Evolutionary conservation across 495 filamentous ascomycete species (phyloP).

Genomic region (Lasiosphaeria miniovina): DNA sequence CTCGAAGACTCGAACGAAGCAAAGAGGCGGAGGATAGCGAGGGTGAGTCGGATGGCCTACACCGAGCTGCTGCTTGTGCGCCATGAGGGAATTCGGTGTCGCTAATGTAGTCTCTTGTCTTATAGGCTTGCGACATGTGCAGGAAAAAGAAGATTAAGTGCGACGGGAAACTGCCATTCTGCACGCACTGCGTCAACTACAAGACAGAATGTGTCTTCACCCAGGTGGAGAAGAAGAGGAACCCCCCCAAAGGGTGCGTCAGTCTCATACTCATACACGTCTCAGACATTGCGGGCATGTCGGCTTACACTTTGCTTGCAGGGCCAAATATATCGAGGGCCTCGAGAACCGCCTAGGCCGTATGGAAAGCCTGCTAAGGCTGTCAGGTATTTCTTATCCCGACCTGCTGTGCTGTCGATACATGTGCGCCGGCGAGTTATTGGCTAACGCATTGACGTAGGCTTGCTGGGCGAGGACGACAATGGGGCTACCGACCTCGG

Average conservation of each 20-base stretch:
- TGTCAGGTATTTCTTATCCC: constrained; percentile 60
- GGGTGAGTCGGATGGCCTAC: constrained; percentile 51
- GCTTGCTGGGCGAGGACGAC: constrained; percentile 79
- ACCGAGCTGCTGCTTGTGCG: not conserved
- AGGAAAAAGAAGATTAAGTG: constrained; percentile 99
- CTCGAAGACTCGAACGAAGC: constrained; percentile 74
- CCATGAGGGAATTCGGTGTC: not conserved
- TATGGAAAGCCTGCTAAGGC: constrained; percentile 85
- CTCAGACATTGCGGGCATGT: not conserved
- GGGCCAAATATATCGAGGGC: constrained; percentile 97
- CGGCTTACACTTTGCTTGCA: constrained; percentile 34
- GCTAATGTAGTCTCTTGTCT: constrained; percentile 23
- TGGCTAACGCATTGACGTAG: constrained; percentile 30
- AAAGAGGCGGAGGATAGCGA: constrained; percentile 89
- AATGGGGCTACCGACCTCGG: constrained; percentile 86
- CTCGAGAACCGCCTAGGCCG: constrained; percentile 90
- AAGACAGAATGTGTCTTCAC: constrained; percentile 98
- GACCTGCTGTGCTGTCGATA: not conserved
- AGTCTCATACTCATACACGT: not conserved
- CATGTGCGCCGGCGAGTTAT: not conserved
- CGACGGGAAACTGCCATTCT: constrained; percentile 92
- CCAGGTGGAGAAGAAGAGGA: constrained; percentile 97
- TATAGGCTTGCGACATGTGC: constrained; percentile 96
- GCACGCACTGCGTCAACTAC: constrained; percentile 96
- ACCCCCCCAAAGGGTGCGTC: constrained; percentile 91